Base-by-base conservation (phyloP, 768 basidiomycete species). In the Lentinula sp. region DNA sequence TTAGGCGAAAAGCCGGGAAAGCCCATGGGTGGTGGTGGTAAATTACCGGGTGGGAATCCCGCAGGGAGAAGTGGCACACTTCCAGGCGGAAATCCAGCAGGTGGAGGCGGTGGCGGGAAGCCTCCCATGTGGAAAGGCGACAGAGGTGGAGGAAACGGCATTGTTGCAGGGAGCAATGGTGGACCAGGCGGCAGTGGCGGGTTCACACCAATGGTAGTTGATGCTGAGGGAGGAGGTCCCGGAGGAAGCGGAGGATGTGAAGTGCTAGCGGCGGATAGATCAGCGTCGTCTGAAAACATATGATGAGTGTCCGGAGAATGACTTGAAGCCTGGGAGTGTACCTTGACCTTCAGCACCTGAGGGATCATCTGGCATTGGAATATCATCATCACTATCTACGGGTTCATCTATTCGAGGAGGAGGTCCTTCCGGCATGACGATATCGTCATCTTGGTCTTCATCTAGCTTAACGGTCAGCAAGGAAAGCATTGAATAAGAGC, bases 331-430 rank as follows among this genome's bases (percentile, higher is more conserved):
- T 16, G 56, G 56, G 21, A 61, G 71, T 69, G 62, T 40, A 53
- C 67, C 60, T 62, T 70, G 59, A 34, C 73, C 28, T 59, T 50
- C 48, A 51, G 43, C 74, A 2, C 84, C 83, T 46, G 89, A 89
- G 42, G 88, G 90, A 2, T 88, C 93, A 57, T 87, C 88, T 11
- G 95, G 95, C 87, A 96, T 89, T 11, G 83, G 84, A 45, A 96
- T 95, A 62, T 93, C 93, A 64, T 94, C 92, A 61, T 92, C 93
- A 55, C 82, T 84, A 42, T 79, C 79, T 1, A 80, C 72, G 6
- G 71, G 79, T 39, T 75, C 71, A 45, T 80, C 78, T 32, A 73
- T 66, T 61, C 78, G 80, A 3, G 87, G 86, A 34, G 87, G 87
- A 57, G 82, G 82, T 1, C 86, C 88, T 43, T 78, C 76, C 3